Evolutionary conservation across 1,284 basidiomycete genomes (phyloP).

Genomic region (Tilletiaria anomala): DNA sequence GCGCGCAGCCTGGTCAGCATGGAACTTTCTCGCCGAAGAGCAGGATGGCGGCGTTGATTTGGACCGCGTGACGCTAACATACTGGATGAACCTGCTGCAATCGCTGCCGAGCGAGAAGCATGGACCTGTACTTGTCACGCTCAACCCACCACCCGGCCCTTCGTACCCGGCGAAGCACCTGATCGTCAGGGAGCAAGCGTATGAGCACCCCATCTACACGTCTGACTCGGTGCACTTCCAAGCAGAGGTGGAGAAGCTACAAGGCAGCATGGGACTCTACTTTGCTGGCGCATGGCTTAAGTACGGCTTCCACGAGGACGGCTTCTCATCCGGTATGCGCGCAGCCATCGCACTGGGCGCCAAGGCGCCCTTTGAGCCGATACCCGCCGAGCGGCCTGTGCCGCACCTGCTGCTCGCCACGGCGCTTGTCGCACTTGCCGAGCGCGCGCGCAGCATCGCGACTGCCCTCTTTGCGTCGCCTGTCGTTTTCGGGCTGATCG

Average conservation of each 20-base stretch:
- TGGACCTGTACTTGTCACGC: slow-evolving; percentile 61
- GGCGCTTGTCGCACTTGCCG: too few species aligned
- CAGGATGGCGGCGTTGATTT: slow-evolving; percentile 5
- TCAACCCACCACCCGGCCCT: slow-evolving; percentile 46
- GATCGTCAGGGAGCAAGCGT: slow-evolving; percentile 49
- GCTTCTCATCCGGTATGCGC: slow-evolving; percentile 49
- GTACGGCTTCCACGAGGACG: slow-evolving; percentile 66
- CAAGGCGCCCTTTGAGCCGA: slow-evolving; percentile 39
- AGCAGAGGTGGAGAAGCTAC: slow-evolving; percentile 48
- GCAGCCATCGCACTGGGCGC: too few species aligned
- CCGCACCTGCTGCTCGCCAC: too few species aligned
- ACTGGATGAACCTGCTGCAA: slow-evolving; percentile 67
- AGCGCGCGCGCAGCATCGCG: too few species aligned
- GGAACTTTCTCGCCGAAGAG: slow-evolving; percentile 25
- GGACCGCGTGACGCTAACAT: slow-evolving; percentile 40
- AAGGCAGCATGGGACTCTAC: slow-evolving; percentile 50
- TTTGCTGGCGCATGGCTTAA: slow-evolving; percentile 67
- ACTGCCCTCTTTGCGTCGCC: too few species aligned
- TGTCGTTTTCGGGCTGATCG: too few species aligned
- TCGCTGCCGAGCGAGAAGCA: slow-evolving; percentile 50
- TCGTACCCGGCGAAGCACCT: slow-evolving; percentile 5
- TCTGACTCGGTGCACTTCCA: slow-evolving; percentile 47
- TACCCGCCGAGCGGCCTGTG: slow-evolving; percentile 26
- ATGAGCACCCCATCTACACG: slow-evolving; percentile 53
- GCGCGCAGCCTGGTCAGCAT: slow-evolving; percentile 18